Evolutionary conservation across 169 alveolate genomes (phyloP).

Genomic region (Babesia ovis): DNA sequence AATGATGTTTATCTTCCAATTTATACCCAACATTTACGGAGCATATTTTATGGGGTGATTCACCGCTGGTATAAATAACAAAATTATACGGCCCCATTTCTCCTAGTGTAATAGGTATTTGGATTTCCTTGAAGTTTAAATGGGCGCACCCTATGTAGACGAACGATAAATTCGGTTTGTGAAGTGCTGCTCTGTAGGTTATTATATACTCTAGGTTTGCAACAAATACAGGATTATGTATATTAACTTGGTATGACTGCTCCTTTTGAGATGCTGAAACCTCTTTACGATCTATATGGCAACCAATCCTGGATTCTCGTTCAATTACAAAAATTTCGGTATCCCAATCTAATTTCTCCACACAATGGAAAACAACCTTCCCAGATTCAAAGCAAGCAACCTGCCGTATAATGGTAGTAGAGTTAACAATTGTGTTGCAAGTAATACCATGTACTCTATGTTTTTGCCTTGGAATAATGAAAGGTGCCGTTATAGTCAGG

Average conservation of each 20-base stretch:
- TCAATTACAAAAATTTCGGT: neutral
- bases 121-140: neutral
- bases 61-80: constrained; percentile 1
- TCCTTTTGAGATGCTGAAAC: neutral
- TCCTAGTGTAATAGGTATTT: neutral
- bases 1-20: neutral
- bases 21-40: neutral
- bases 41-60: neutral
- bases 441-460: neutral
- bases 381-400: neutral
- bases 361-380: neutral
- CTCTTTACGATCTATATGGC: neutral
- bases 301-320: neutral
- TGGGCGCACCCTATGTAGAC: constrained; percentile 12
- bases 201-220: neutral
- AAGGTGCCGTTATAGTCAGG: neutral
- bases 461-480: constrained; percentile 1
- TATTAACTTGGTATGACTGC: neutral
- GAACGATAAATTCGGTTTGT: neutral
- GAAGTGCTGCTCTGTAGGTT: neutral
- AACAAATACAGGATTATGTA: neutral
- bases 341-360: neutral
- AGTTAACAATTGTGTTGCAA: neutral
- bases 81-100: neutral
- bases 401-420: neutral